These are phyloP conservation scores for Pachyrhizus erosus DNA, from an alignment of 306 rosid species.

Conservation along the genomic window DNA sequence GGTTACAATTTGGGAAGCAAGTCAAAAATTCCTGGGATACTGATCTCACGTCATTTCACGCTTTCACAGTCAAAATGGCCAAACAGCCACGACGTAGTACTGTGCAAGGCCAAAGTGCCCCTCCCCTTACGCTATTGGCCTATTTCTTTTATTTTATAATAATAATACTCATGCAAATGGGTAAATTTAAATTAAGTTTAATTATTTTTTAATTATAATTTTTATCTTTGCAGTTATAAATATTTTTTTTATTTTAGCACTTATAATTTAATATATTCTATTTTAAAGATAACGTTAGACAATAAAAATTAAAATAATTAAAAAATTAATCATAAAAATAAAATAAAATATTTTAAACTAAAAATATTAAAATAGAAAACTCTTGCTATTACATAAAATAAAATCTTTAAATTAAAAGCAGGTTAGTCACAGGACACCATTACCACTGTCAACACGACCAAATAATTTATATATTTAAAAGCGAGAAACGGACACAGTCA, in stretches of 20 bases:
- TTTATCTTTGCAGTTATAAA: no score
- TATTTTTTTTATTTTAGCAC: no score
- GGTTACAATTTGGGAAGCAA: conserved; percentile 16
- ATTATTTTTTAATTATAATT: no score
- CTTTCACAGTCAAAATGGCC: conserved; percentile 41
- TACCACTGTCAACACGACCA: conserved; percentile 15
- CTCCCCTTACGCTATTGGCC: conserved; percentile 31
- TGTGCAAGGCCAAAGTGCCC: neutral
- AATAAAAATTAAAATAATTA: no score
- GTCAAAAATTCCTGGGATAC: conserved; percentile 47
- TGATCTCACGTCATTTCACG: conserved; percentile 48
- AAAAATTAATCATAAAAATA: no score
- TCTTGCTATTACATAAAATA: no score
- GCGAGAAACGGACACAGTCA: neutral
- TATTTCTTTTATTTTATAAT: neutral
- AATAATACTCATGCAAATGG: neutral
- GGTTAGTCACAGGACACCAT: conserved; percentile 6
- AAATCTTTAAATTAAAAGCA: no score
- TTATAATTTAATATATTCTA: no score
- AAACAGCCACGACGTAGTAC: conserved; percentile 14
- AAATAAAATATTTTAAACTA: no score
- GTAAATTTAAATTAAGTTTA: neutral
- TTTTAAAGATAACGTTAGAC: no score
- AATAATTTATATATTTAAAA: neutral
- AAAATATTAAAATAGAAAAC: no score